Percentiles rank a stretch among this genome's conserved stretches.
These are phyloP conservation scores for Naganishia onofrii DNA, from an alignment of 768 basidiomycete species.

Conservation along the genomic window DNA sequence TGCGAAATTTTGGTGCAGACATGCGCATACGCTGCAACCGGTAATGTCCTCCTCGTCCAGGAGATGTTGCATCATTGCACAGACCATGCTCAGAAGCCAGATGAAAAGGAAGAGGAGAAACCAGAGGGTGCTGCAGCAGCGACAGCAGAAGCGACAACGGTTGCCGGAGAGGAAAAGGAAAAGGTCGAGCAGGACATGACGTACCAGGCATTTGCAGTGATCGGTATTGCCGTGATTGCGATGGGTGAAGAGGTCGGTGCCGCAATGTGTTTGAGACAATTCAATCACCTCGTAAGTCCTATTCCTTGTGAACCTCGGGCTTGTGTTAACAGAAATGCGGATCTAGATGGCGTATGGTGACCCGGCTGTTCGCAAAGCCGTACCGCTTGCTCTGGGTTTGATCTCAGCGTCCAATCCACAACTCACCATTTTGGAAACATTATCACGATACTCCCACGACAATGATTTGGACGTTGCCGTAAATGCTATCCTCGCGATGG, in stretches of 20 bases:
- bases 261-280: constrained; percentile 94
- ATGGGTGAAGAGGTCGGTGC: constrained; percentile 99
- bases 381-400: constrained; percentile 92
- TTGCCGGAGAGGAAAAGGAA: constrained; percentile 26
- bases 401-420: constrained; percentile 95
- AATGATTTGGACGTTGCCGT: constrained; percentile 93
- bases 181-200: constrained; percentile 50
- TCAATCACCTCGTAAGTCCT: constrained; percentile 83
- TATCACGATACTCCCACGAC: constrained; percentile 98
- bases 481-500: constrained; percentile 98
- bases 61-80: constrained; percentile 87
- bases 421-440: constrained; percentile 87
- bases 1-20: constrained; percentile 89
- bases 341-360: constrained; percentile 96
- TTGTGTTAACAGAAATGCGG: constrained; percentile 4
- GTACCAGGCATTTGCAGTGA: constrained; percentile 86
- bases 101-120: constrained; percentile 37
- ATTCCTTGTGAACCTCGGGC: background rate
- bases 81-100: constrained; percentile 68
- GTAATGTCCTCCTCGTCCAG: constrained; percentile 91
- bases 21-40: constrained; percentile 90
- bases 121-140: constrained; percentile 31
- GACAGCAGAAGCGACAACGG: constrained; percentile 52
- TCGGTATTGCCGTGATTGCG: constrained; percentile 88
- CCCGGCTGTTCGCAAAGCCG: constrained; percentile 80